Evolutionary conservation across 768 basidiomycete species (phyloP), one percentile per base, ranked within the genome.

Genomic region (Mycena venus): DNA sequence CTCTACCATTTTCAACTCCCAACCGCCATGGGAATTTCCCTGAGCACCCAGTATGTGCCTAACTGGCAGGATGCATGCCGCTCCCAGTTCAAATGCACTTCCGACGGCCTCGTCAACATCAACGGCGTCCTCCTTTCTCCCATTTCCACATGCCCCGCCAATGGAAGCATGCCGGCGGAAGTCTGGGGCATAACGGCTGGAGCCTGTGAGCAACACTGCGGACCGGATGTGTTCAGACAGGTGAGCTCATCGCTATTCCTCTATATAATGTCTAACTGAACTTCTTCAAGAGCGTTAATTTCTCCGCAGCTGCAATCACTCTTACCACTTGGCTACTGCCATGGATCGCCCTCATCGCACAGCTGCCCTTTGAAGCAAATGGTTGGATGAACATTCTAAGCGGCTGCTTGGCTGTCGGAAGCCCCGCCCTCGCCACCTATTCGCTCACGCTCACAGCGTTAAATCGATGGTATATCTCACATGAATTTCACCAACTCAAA

Each of bases 271-370:
- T n/a, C n/a, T n/a, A n/a, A n/a, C n/a, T n/a, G n/a, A n/a, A n/a
- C n/a, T n/a, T n/a, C n/a, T n/a, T n/a, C n/a, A n/a, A n/a, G n/a
- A n/a, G n/a, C n/a, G n/a, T n/a, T n/a, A n/a, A n/a, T n/a, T n/a
- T n/a, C n/a, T n/a, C n/a, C n/a, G n/a, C n/a, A n/a, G n/a, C 1
- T 25, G 51, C 17, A 65, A 36, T 53, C 10, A n/a, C 72, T 4
- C 21, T 77, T n/a, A 70, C 75, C 6, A 77, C 62, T 17, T 73
- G 77, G 77, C 27, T 75, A 29, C 64, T 78, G 10, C 77, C 77
- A 12, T 78, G 74, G 74, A 58, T 78, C 25, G 71, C 77, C 15
- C 65, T 78, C 21, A 66, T 72, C 12, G 74, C 77, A 7, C 77
- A 78, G 53, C 51, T 78, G 12, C 77, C 77, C 1, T 78, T 72